Evolutionary conservation across 352 stramenopile species (phyloP).

Genomic region (Phytophthora pluvialis): DNA sequence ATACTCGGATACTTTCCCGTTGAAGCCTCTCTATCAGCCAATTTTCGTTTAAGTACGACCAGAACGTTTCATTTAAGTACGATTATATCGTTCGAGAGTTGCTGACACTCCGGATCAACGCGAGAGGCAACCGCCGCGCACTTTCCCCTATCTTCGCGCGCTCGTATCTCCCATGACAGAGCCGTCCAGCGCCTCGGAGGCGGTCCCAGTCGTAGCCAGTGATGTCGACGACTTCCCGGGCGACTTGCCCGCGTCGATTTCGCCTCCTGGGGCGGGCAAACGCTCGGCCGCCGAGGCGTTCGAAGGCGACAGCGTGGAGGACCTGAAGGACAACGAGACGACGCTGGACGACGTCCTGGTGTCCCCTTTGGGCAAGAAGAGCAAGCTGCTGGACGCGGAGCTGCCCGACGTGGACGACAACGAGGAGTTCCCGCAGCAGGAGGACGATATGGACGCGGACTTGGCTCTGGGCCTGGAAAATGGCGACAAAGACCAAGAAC

Average conservation of each 20-base stretch:
- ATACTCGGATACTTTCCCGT: not conserved
- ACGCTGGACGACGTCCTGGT: slow-evolving; percentile 74
- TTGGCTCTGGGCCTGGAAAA: slow-evolving; percentile 26
- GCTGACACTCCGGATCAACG: slow-evolving; percentile 9
- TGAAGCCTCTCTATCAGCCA: slow-evolving; percentile 2
- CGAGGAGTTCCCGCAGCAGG: slow-evolving; percentile 42
- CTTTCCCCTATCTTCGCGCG: not conserved
- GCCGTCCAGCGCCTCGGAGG: slow-evolving; percentile 6
- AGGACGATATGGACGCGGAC: slow-evolving; percentile 38
- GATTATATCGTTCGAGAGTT: not conserved
- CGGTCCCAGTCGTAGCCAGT: slow-evolving; percentile 2
- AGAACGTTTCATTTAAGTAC: slow-evolving; percentile 7
- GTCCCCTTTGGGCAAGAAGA: slow-evolving; percentile 57
- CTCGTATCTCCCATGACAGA: slow-evolving; percentile 29
- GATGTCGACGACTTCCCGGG: slow-evolving; percentile 1
- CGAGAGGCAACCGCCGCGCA: slow-evolving; percentile 1
- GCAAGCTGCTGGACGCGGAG: slow-evolving; percentile 47
- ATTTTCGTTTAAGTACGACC: not conserved
- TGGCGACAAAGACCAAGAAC: slow-evolving; percentile 10
- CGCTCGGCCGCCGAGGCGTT: slow-evolving; percentile 40
- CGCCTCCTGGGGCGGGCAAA: slow-evolving; percentile 16
- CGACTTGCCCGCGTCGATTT: not conserved
- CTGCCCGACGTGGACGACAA: slow-evolving; percentile 60
- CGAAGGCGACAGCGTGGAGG: slow-evolving; percentile 26
- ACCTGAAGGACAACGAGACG: slow-evolving; percentile 43